These are phyloP conservation scores for Flaveria ramosissima DNA, from an alignment of 129 eudicot genomes.

Conservation along the genomic window DNA sequence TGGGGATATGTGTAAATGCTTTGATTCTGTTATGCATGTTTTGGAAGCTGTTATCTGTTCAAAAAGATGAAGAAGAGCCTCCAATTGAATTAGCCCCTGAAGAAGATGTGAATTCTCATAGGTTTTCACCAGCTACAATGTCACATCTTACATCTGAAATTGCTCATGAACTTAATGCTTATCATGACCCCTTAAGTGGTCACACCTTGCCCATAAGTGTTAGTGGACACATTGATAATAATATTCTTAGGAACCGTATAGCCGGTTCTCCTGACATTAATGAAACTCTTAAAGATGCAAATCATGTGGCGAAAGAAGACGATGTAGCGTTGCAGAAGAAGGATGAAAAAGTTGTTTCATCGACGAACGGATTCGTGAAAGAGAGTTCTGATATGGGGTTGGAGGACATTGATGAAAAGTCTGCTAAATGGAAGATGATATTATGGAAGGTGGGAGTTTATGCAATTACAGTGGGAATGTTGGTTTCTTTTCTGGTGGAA, in stretches of 20 bases:
- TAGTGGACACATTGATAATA: constrained; percentile 25
- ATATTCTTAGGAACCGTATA: constrained; percentile 54
- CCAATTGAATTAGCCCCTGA: constrained; percentile 52
- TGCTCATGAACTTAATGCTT: neutral
- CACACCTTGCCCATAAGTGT: constrained; percentile 36
- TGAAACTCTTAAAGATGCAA: constrained; percentile 39
- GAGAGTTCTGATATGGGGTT: constrained; percentile 23
- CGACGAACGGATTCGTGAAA: constrained; percentile 35
- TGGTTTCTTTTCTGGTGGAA: constrained; percentile 67
- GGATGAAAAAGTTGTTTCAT: constrained; percentile 38
- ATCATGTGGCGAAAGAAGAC: constrained; percentile 42
- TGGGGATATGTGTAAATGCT: constrained; percentile 69
- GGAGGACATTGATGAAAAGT: constrained; percentile 43
- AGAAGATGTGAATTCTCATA: constrained; percentile 61
- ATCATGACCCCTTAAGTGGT: constrained; percentile 38
- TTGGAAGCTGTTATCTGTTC: constrained; percentile 76
- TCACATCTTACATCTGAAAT: constrained; percentile 58
- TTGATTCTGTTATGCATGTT: constrained; percentile 69
- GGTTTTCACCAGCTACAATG: constrained; percentile 92
- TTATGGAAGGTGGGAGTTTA: constrained; percentile 82
- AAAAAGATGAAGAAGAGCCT: constrained; percentile 74
- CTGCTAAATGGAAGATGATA: constrained; percentile 55
- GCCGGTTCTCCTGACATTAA: constrained; percentile 34
- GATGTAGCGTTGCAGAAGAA: constrained; percentile 25
- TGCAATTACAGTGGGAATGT: constrained; percentile 80